A percentile compares a stretch with the other conserved stretches of the same genome.
Evolutionary conservation across 306 rosid species (phyloP).

Genomic region (Dalbergia cultrata): DNA sequence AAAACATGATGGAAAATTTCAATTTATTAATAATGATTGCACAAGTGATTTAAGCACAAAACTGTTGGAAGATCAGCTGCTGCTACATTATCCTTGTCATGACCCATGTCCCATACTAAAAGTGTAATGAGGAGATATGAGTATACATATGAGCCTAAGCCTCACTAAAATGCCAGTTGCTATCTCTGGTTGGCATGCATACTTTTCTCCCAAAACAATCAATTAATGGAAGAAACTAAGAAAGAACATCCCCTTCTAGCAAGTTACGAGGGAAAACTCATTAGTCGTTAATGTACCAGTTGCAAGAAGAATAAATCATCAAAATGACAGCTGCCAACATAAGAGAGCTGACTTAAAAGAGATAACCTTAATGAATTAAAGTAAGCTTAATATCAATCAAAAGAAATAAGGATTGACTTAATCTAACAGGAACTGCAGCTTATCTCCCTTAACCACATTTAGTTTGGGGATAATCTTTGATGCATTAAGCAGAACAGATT

Average conservation of each 20-base stretch:
- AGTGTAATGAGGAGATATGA: slow-evolving; percentile 1
- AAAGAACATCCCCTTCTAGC: not conserved
- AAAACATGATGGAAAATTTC: not conserved
- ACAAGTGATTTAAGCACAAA: not conserved
- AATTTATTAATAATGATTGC: not conserved
- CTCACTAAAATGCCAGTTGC: not conserved
- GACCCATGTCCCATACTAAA: not conserved
- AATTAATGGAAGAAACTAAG: not conserved
- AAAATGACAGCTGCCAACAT: slow-evolving; percentile 1
- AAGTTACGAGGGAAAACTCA: not conserved
- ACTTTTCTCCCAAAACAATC: slow-evolving; percentile 11
- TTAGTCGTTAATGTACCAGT: not conserved
- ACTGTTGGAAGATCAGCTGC: not conserved
- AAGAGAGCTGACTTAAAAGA: not conserved
- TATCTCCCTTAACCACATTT: not conserved
- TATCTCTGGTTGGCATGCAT: not conserved
- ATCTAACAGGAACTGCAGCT: slow-evolving; percentile 13
- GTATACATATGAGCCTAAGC: not conserved
- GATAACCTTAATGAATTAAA: too few species aligned
- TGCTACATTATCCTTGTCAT: slow-evolving; percentile 9
- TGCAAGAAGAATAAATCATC: not conserved
- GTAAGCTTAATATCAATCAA: not conserved
- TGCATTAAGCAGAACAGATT: not conserved
- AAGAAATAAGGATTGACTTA: not conserved
- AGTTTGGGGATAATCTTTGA: not conserved